Conservation (phyloP, 192 early-diverging fungal species). For the Funneliformis geosporum region DNA sequence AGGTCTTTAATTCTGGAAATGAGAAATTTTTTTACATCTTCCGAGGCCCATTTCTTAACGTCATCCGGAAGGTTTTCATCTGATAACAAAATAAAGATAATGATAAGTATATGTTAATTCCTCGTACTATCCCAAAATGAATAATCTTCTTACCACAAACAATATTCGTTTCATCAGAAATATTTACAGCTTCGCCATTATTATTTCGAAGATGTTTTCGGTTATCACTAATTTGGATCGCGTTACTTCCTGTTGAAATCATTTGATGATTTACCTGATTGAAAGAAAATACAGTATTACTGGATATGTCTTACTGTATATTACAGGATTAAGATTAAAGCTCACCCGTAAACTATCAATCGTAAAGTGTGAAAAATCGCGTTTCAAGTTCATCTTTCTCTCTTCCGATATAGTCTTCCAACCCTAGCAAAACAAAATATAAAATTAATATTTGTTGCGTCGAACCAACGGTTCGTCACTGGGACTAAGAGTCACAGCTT, state of each 20-base stretch:
- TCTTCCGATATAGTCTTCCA: not conserved
- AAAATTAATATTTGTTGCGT: not conserved
- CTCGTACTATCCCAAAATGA: not conserved
- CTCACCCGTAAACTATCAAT: not conserved
- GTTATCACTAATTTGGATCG: slow-evolving; percentile 7
- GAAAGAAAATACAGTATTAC: not conserved
- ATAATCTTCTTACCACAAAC: not conserved
- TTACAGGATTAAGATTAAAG: not conserved
- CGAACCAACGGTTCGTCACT: slow-evolving; percentile 19
- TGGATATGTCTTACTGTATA: too few species aligned
- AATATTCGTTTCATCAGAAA: not conserved
- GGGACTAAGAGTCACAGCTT: slow-evolving; percentile 21
- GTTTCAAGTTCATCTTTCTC: slow-evolving; percentile 9
- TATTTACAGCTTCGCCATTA: slow-evolving; percentile 1
- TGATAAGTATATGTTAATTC: slow-evolving; percentile 8
- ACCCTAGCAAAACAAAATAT: not conserved
- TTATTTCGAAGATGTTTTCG: slow-evolving; percentile 1
- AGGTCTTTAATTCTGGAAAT: slow-evolving; percentile 4
- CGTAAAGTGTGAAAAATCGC: not conserved
- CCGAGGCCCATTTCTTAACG: not conserved
- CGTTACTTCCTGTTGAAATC: slow-evolving; percentile 2
- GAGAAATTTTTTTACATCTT: slow-evolving; percentile 16
- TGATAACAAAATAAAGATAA: slow-evolving; percentile 1
- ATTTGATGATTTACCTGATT: slow-evolving; percentile 7
- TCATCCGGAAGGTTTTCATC: not conserved